phyloP scores from a whole-genome alignment of 345 rosid genomes.

The Hypericum androsaemum region DNA sequence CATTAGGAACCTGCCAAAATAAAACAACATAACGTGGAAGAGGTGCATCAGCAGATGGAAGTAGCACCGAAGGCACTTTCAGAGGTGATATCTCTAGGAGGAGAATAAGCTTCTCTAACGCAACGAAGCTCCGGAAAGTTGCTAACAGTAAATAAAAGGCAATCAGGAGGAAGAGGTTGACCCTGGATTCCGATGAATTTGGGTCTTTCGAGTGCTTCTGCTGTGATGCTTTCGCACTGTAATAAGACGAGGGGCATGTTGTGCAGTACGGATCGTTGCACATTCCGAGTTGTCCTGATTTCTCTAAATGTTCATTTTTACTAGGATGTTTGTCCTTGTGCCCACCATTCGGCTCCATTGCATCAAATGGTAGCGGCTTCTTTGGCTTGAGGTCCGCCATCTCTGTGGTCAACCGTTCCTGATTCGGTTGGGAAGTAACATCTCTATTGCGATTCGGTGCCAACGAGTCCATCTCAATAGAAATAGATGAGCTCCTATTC shows the following conservation, averaged over 20 bases:
- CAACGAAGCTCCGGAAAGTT: no score
- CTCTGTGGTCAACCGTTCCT: slow-evolving; percentile 13
- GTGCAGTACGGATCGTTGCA: slow-evolving; percentile 93
- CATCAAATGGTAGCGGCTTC: slow-evolving; percentile 23
- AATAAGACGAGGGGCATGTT: slow-evolving; percentile 65
- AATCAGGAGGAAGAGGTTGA: slow-evolving; percentile 2
- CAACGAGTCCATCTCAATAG: slow-evolving; percentile 34
- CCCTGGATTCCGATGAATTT: slow-evolving; percentile 44
- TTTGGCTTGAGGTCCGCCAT: slow-evolving; percentile 26
- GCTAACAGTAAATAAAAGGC: not conserved
- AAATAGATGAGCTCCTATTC: slow-evolving; percentile 52
- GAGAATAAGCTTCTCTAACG: no score
- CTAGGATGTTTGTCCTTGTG: slow-evolving; percentile 24
- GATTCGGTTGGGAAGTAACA: slow-evolving; percentile 20
- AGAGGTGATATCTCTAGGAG: no score
- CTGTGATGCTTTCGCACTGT: slow-evolving; percentile 32
- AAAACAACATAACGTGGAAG: not conserved
- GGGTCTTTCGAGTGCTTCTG: slow-evolving; percentile 33
- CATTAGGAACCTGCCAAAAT: slow-evolving; percentile 48
- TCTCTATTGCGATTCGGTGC: slow-evolving; percentile 38
- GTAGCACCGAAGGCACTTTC: no score
- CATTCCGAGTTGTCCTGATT: slow-evolving; percentile 80
- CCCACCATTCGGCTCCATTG: slow-evolving; percentile 31
- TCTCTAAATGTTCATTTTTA: slow-evolving; percentile 58
- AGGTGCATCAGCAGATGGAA: slow-evolving; percentile 3